Evolutionary conservation across 2,329 filamentous ascomycete species (phyloP), one percentile per base, ranked within the genome.

Genomic region (Colletotrichum gigasporum): DNA sequence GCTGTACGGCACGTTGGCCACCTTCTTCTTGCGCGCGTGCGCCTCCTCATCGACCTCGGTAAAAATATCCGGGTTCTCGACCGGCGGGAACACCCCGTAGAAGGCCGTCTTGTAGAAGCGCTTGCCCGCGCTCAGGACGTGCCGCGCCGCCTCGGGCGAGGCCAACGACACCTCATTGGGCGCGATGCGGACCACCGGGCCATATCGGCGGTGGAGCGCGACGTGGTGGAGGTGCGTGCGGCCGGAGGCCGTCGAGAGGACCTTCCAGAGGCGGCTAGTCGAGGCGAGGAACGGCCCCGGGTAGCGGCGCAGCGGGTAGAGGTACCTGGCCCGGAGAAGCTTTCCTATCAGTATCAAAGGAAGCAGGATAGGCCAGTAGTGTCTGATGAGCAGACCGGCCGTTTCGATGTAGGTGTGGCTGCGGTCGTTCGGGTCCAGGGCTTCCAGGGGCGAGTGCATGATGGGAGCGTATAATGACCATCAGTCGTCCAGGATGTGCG

Each of bases 251-350:
- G 76, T 77, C 2, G 78, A 81, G 24, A 70, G 28, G 26, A 81
- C 68, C 60, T 81, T 82, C 80, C 80, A 82, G 4, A 82, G 72
- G 2, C 80, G 77, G 0, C 71, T 50, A 3, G n/a, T 35, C 14
- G 83, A 89, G 16, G 92, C 92, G 35, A 92, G 71, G 57, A 89
- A 81, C 0, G 90, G 91, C 0, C 92, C 92, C 0, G 92, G 92
- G 69, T 92, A 93, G 71, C 85, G 87, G 75, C 89, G 86, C 62
- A 93, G 77, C 4, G 90, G 89, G 70, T 82, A 78, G 42, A 83
- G 76, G 68, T 82, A 83, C 39, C 80, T 79, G 68, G 85, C 86
- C 48, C 73, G 76, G 18, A 78, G 69, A 10, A 85, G 74, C 71
- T 80, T 83, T 20, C 73, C 74, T 35, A 73, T 52, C 1, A 80